Evolutionary conservation across 1,284 basidiomycete species (phyloP), one percentile per base, ranked within the genome.

Genomic region (Apiotrichum akiyoshidainum): DNA sequence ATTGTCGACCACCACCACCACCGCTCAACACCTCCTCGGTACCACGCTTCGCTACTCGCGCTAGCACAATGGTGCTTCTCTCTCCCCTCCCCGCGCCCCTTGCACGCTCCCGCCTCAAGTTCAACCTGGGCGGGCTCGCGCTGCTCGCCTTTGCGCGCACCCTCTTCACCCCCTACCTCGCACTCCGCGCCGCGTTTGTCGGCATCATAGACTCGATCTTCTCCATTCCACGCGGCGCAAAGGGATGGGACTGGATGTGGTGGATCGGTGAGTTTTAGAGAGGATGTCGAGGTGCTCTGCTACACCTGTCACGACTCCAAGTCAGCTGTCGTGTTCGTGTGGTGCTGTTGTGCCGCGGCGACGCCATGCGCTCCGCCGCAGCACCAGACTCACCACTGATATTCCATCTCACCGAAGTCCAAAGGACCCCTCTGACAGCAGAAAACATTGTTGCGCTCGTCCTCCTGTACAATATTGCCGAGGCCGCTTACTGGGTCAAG

Each of bases 81-180:
- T 34, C 57, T 10, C 65, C 69, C 11, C 65, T 71, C 41, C 63
- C 67, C 13, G 58, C 53, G 17, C 49, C 64, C 12, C 50, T 69
- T 48, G 71, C 72, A 13, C 61, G 57, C 14, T 64, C 64, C 16
- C 63, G 73, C 8, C 66, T 76, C 17, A 74, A 74, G 60, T 60
- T 66, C 50, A 76, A 74, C 61, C 46, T 71, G 34, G 72, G 70
- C 55, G 57, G 61, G 9, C 56, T 76, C 33, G 61, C 66, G 8
- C 59, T 76, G n/a, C 37, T 59, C 50, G 26, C 57, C 41, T 59
- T 73, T 53, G 41, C 51, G 5, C 60, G 63, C 12, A 58, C 56
- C 2, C n/a, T 68, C 19, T 73, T 75, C 57, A 65, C 72, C 35
- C 72, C 73, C 2, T 76, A 71, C 54, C 56, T 64, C 33, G 49